phyloP scores from a whole-genome alignment of 768 basidiomycete species.

The Amanita inopinata region DNA sequence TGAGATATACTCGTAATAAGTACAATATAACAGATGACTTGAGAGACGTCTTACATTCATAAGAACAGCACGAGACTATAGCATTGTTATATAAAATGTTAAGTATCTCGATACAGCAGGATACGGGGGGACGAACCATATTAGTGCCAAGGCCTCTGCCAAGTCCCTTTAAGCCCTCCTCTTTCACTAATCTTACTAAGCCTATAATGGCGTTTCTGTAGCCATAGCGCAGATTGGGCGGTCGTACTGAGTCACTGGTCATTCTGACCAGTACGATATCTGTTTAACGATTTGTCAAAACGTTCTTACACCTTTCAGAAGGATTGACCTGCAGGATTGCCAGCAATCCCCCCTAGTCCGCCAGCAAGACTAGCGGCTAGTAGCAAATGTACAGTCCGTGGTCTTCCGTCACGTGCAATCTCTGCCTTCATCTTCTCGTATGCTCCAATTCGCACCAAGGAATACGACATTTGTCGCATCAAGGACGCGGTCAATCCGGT shows the following conservation, averaged over 20 bases:
- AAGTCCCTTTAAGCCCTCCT: constrained; percentile 64
- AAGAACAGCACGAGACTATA: constrained; percentile 46
- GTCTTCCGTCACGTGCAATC: constrained; percentile 38
- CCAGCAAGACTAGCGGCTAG: constrained; percentile 65
- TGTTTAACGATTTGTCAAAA: constrained; percentile 13
- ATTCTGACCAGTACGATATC: constrained; percentile 77
- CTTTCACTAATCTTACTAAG: constrained; percentile 49
- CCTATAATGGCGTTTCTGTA: constrained; percentile 78
- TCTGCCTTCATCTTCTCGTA: constrained; percentile 70
- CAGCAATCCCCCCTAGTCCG: constrained; percentile 72
- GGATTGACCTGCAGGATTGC: constrained; percentile 67
- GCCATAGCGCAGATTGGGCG: constrained; percentile 62
- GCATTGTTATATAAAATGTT: background rate
- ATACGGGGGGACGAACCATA: constrained; percentile 43
- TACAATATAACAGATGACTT: constrained; percentile 9
- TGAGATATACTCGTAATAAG: constrained; percentile 20
- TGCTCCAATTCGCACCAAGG: constrained; percentile 71
- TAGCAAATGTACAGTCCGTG: constrained; percentile 48
- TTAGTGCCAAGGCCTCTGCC: constrained; percentile 74
- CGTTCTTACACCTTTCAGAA: constrained; percentile 7
- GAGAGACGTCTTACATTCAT: constrained; percentile 54
- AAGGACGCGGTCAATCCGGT: constrained; percentile 77
- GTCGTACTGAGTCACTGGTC: constrained; percentile 77
- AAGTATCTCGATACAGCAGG: background rate
- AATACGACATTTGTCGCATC: constrained; percentile 87